Base-by-base conservation (phyloP, 2,329 filamentous ascomycete genomes). In the Epichloe baconii region DNA sequence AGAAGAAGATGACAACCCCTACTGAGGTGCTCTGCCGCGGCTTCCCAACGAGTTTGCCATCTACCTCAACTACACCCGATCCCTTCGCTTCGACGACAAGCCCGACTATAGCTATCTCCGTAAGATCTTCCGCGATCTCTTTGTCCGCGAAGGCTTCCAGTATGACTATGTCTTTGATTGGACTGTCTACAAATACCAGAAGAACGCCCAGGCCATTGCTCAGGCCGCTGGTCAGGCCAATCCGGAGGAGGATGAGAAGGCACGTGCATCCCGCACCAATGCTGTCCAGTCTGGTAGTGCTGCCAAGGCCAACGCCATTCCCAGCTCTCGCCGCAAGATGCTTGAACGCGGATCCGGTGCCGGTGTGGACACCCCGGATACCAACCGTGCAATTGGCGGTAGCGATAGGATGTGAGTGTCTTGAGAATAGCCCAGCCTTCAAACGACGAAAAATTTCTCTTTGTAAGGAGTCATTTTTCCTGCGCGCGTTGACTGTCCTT, bases 1-100 rank as follows among this genome's bases (percentile, higher is more conserved):
- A 98, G 80, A 98, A 98, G 85, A 98, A 98, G 88, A 97, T 97
- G 93, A 98, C 93, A 14, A 98, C 93, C 3, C 90, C 93, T 8
- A 97, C 91, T 61, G 91, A 98, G 73, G 90, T 96, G 47, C 87
- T 98, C 47, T 98, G 93, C 83, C 89, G 91, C 69, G 93, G 93
- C 60, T 97, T 98, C 78, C 93, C 62, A 96, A 97, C 71, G 93
- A 98, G 75, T 98, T 98, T 63, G 90, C 91, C 75, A 97, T 97
- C 71, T 98, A 98, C 72, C 80, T 98, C 49, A 97, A 97, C 84
- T 97, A 98, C 79, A 97, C 91, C 50, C 88, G 93, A 56, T 96
- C 90, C 52, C 88, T 98, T 59, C 90, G 93, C 62, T 98, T 98
- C 73, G 93, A 98, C 68, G 93, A 98, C 77, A 97, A 97, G 84